Evolutionary conservation across 2,329 filamentous ascomycete genomes (phyloP).

Genomic region (Aspergillus fructus): DNA sequence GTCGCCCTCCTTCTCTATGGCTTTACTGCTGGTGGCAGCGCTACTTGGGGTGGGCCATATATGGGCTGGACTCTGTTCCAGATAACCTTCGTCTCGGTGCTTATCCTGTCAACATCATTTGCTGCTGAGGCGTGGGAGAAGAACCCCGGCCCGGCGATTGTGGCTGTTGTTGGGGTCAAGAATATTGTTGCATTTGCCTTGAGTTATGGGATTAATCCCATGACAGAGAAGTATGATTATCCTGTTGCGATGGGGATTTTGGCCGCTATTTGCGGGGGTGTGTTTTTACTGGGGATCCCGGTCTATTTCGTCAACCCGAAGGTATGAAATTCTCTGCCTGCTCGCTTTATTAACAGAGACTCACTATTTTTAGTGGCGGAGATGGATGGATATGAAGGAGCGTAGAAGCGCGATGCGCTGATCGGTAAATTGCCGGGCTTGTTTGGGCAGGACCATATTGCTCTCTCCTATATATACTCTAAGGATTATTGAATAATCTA

Average conservation of each 20-base stretch:
- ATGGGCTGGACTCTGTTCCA: constrained; percentile 30
- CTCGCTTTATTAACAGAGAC: not conserved
- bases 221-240: constrained; percentile 26
- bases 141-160: constrained; percentile 30
- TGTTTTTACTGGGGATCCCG: constrained; percentile 25
- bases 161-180: constrained; percentile 31
- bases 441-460: no score
- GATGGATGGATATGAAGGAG: constrained; percentile 4
- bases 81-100: constrained; percentile 25
- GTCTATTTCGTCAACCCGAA: constrained; percentile 26
- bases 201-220: constrained; percentile 29
- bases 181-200: constrained; percentile 28
- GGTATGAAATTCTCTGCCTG: constrained; percentile 14
- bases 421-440: not conserved
- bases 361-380: constrained; percentile 3
- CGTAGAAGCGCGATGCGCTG: not conserved
- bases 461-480: no score
- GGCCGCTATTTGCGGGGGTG: constrained; percentile 18
- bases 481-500: no score
- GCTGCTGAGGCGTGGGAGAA: constrained; percentile 36
- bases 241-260: constrained; percentile 25
- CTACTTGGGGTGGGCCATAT: constrained; percentile 27
- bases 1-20: constrained; percentile 33
- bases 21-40: constrained; percentile 25
- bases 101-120: constrained; percentile 33